Percentiles rank a stretch among this genome's conserved stretches.
These are phyloP conservation scores for Alisma plantagoaquatica DNA, from an alignment of 106 monocot genomes.

Conservation along the genomic window DNA sequence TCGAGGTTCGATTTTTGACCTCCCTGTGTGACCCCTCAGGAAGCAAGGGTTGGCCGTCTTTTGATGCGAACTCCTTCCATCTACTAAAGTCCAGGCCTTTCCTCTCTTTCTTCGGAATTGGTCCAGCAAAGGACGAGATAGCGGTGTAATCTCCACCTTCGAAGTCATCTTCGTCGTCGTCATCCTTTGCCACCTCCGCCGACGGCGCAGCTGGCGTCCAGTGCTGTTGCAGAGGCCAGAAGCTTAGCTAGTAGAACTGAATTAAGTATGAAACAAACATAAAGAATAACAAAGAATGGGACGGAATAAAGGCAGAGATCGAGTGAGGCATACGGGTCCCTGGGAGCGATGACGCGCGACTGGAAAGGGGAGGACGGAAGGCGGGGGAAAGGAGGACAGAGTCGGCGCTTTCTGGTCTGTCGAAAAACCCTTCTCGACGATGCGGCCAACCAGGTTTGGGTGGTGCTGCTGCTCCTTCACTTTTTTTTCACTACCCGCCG, in stretches of 20 bases:
- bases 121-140: conserved; percentile 22
- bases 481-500: conserved; percentile 9
- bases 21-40: neutral
- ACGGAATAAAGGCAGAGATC: too few relatives aligned
- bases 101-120: conserved; percentile 54
- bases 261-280: too few relatives aligned
- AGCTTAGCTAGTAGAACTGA: too few relatives aligned
- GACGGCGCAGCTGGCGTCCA: conserved; percentile 30
- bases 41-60: too few relatives aligned
- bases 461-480: conserved; percentile 19
- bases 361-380: conserved; percentile 84
- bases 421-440: conserved; percentile 92
- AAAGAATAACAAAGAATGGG: too few relatives aligned
- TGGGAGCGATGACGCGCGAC: conserved; percentile 97
- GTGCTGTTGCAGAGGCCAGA: conserved; percentile 34
- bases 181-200: conserved; percentile 11
- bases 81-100: conserved; percentile 57
- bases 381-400: conserved; percentile 22
- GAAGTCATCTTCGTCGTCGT: conserved; percentile 28
- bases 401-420: too few relatives aligned
- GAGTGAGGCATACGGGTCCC: conserved; percentile 60
- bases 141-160: conserved; percentile 25
- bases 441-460: conserved; percentile 45
- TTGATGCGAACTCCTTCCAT: conserved; percentile 41
- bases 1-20: conserved; percentile 1